phyloP scores from a whole-genome alignment of 2,329 filamentous ascomycete genomes.

The Neoscytalidium dimidiatum region DNA sequence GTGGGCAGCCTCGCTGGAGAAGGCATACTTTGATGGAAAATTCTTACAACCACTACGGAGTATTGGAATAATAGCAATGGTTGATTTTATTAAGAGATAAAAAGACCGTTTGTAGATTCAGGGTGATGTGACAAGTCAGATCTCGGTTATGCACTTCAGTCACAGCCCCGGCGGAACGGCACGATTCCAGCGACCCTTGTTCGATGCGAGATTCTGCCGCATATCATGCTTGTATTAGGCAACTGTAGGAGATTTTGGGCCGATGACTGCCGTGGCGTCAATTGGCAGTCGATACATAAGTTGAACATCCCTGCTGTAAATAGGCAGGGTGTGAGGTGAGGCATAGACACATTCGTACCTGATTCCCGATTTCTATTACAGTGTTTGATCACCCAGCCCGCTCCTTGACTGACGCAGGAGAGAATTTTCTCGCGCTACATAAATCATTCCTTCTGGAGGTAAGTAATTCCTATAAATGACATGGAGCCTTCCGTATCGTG shows the following conservation, averaged over 20 bases:
- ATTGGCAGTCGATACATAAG: neutral
- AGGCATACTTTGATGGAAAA: too few relatives aligned
- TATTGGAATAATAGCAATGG: neutral
- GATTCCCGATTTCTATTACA: too few relatives aligned
- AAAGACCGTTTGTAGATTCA: neutral
- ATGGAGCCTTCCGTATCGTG: too few relatives aligned
- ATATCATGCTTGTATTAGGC: neutral
- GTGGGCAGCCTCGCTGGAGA: too few relatives aligned
- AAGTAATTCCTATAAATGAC: too few relatives aligned
- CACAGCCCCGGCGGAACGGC: neutral
- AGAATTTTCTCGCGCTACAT: too few relatives aligned
- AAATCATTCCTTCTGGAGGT: too few relatives aligned
- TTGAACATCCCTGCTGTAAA: neutral
- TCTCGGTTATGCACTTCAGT: constrained; percentile 7
- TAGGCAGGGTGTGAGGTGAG: neutral
- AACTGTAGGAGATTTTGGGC: neutral
- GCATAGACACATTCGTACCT: too few relatives aligned
- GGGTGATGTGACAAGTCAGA: constrained; percentile 8
- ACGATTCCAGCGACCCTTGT: neutral
- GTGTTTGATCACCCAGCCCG: too few relatives aligned
- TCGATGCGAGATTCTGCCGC: neutral
- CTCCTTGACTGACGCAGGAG: too few relatives aligned
- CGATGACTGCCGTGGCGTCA: neutral
- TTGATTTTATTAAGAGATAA: neutral
- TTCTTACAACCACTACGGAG: too few relatives aligned